Evolutionary conservation across 805 yeast genomes (phyloP), one percentile per base, ranked within the genome.

Genomic region (Zygotorulaspora danielsina): DNA sequence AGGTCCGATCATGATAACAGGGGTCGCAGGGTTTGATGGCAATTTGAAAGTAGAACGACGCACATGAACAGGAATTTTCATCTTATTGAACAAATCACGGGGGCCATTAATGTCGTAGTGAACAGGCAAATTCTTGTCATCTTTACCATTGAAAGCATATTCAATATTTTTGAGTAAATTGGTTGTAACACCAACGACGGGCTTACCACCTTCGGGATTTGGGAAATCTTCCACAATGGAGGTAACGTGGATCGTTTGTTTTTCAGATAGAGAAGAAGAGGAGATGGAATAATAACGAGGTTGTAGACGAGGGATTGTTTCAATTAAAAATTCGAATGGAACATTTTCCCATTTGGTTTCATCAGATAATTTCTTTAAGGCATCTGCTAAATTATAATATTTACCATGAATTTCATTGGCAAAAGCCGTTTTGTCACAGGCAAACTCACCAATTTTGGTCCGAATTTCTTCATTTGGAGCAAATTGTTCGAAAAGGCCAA

Each of bases 201-300:
- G 59, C 3, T 41, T 36, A 25, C 50, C 62, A 11, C 51, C 49
- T 19, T 49, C 36, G 16, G 58, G 53, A 39, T 58, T 59, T 22
- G 55, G 53, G 33, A 53, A 73, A 34, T 79, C 75, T 68, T 93
- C 97, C 30, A 90, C 96, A 37, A 89, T 94, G 2, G 96, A 96
- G 13, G 97, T 93, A 44, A 89, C 72, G 51, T 86, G 87, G 42
- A 89, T 73, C 13, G 74, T 72, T 37, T 79, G 73, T 60, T 86
- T 86, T 55, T 86, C 93, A 41, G 79, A 72, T 38, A 78, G 63
- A 1, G 94, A 81, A 4, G 96, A 86, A 1, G 97, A 89, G 2
- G 97, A 89, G 51, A 90, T 90, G 16, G 97, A 90, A 66, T 90
- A 90, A 68, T 87, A 90, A 64, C 98, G 89, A 29, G 97, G 96